Base-by-base conservation (phyloP, 1,139 yeast species). In the Starmera stellimalicola region DNA sequence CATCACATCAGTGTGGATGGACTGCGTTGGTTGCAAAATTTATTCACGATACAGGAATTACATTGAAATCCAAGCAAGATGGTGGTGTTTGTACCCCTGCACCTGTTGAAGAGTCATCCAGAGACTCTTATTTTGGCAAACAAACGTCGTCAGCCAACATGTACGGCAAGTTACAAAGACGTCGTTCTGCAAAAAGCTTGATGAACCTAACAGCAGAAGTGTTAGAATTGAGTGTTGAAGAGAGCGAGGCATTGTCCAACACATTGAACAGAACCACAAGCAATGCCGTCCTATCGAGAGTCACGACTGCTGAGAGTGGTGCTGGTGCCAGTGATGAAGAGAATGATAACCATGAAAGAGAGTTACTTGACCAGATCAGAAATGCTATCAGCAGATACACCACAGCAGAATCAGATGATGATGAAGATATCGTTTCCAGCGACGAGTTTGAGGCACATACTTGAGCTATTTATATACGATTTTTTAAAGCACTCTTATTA, bases 1-100 rank as follows among this genome's bases (percentile, higher is more conserved):
- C 96, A 2, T 79, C 91, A 31, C 96, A 91, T 63, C 97, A 88
- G 61, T 80, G 88, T 63, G 97, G 97, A 12, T 88, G 97, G 97
- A 88, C 97, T 1, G 88, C 95, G 0, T 69, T 88, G 32, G 93
- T 87, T 36, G 95, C 95, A 32, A 83, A 91, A 58, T 76, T 93
- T 74, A 85, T 88, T 51, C 94, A 84, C 53, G 97, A 88, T 56
- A 83, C 83, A 33, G 96, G 95, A 37, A 69, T 77, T 31, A 71
- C 85, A 1, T 73, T 77, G 51, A 51, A 62, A 43, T 66, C 73
- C 34, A 60, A 68, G 58, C 60, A 43, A 3, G 30, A 28, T 16
- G 18, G 29, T 16, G 29, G 29, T 7, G 6, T 27, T 27, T 55
- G 52, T 36, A 35, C 33, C 18, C 33, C 47, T 23, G 15, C 22